Conservation (phyloP, 192 early-diverging fungal genomes). For the Rhizoclosmatium sp. region DNA sequence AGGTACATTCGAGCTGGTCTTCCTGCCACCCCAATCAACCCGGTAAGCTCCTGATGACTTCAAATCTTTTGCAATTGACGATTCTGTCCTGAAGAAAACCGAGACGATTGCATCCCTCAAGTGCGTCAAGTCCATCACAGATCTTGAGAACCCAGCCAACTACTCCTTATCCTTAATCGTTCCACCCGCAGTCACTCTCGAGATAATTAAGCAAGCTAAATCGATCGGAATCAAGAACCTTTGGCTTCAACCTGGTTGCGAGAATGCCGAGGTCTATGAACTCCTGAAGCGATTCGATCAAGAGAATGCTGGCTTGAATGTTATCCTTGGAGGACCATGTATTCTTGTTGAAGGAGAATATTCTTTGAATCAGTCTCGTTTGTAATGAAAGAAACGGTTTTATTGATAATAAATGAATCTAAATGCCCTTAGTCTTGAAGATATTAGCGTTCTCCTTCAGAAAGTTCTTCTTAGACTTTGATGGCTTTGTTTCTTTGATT, state of each 20-base stretch:
- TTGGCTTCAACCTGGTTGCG: constrained; percentile 81
- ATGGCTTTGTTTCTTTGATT: background rate
- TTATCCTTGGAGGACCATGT: constrained; percentile 74
- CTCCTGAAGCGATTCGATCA: constrained; percentile 51
- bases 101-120: constrained; percentile 21
- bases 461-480: constrained; percentile 22
- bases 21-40: constrained; percentile 51
- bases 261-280: constrained; percentile 58
- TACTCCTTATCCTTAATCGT: constrained; percentile 74
- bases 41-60: constrained; percentile 25
- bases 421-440: background rate
- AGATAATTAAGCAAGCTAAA: constrained; percentile 64
- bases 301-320: constrained; percentile 41
- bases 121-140: constrained; percentile 20
- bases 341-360: constrained; percentile 61
- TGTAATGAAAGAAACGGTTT: background rate
- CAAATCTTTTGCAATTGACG: background rate
- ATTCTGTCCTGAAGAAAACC: constrained; percentile 5
- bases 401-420: background rate
- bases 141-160: constrained; percentile 27
- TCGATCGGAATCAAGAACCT: constrained; percentile 67
- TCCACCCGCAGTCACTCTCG: constrained; percentile 69
- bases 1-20: constrained; percentile 47
- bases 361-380: constrained; percentile 16
- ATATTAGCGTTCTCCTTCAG: constrained; percentile 16